phyloP scores from a whole-genome alignment of 306 rosid species.

The Ammopiptanthus mongolicus region DNA sequence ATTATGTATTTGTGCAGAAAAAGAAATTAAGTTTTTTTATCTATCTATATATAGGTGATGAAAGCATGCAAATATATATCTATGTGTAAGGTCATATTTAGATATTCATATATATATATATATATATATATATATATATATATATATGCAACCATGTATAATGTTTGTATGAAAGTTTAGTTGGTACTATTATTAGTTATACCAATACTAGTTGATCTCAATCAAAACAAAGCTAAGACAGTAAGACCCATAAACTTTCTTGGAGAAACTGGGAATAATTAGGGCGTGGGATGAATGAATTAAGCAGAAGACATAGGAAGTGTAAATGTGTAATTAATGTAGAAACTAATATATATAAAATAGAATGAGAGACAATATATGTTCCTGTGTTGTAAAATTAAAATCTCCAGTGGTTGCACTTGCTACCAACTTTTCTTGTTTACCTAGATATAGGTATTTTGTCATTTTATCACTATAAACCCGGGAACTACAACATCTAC shows the following conservation, averaged over 20 bases:
- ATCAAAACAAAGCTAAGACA: background rate
- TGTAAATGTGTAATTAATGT: background rate
- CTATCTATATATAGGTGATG: background rate
- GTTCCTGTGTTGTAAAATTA: background rate
- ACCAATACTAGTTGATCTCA: background rate
- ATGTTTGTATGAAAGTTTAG: background rate
- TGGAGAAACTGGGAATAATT: background rate
- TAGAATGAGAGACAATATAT: background rate
- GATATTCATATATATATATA: no score
- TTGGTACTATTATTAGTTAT: background rate
- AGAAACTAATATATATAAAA: background rate
- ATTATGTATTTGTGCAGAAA: background rate
- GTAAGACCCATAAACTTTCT: background rate
- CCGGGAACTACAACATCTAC: conserved; percentile 12
- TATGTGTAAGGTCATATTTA: background rate
- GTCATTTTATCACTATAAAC: background rate
- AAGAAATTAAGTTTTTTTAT: background rate
- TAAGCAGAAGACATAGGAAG: background rate
- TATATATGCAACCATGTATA: background rate
- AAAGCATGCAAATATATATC: background rate
- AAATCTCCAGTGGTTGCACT: conserved; percentile 16
- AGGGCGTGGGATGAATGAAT: background rate
- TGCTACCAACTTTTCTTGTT: conserved; percentile 9
- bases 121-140: no score
- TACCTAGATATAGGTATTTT: conserved; percentile 6